phyloP scores from a whole-genome alignment of 176 grass and related monocot genomes.

The Ensete ventricosum region DNA sequence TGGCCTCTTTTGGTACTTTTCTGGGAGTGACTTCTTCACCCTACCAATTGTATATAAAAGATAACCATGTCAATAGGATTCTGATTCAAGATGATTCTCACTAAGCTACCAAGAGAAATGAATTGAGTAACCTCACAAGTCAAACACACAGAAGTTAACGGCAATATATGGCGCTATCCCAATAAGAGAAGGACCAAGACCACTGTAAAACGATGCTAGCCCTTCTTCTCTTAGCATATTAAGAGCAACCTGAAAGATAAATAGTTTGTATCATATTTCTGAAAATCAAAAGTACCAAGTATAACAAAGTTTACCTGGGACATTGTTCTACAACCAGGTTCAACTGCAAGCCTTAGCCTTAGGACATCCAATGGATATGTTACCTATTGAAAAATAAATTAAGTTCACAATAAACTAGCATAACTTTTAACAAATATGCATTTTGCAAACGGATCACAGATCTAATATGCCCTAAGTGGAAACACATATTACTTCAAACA shows the following conservation, averaged over 20 bases:
- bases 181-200: conserved; percentile 91
- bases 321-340: conserved; percentile 81
- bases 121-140: conserved; percentile 65
- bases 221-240: conserved; percentile 94
- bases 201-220: conserved; percentile 73
- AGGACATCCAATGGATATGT: conserved; percentile 96
- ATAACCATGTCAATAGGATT: background rate
- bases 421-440: background rate
- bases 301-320: conserved; percentile 48
- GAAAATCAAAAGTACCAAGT: background rate
- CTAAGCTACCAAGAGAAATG: background rate
- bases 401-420: background rate
- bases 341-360: conserved; percentile 86
- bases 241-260: conserved; percentile 75
- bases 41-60: conserved; percentile 28
- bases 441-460: background rate
- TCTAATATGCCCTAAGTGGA: background rate
- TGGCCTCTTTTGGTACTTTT: conserved; percentile 74
- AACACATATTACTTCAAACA: background rate
- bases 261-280: conserved; percentile 10
- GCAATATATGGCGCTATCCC: conserved; percentile 96
- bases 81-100: background rate
- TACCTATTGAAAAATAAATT: conserved; percentile 35
- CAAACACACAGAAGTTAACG: conserved; percentile 99
- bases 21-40: conserved; percentile 93